Evolutionary conservation across 139 green algal species (phyloP).

Genomic region (Micromonas commoda): DNA sequence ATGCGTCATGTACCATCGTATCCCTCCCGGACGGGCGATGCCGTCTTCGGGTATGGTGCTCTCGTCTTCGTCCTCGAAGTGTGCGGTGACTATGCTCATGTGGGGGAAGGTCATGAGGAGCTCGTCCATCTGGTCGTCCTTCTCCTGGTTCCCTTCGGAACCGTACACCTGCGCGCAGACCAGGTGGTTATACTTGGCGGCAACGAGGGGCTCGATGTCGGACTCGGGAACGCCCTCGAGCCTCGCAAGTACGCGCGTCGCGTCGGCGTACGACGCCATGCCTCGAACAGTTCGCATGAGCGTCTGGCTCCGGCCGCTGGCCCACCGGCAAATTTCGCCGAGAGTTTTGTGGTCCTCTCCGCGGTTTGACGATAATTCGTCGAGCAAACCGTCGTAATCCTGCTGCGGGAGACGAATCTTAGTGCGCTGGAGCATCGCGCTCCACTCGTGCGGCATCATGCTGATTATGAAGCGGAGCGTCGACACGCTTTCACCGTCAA

Average conservation of each 20-base stretch:
- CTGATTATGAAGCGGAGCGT: conserved; percentile 3
- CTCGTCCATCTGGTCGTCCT: background rate
- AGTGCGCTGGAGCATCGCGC: conserved; percentile 13
- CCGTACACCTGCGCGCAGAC: conserved; percentile 52
- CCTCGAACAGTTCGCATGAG: conserved; percentile 65
- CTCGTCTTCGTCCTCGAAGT: background rate
- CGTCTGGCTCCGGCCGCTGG: conserved; percentile 70
- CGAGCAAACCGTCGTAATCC: conserved; percentile 14
- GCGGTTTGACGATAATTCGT: background rate
- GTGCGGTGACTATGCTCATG: background rate
- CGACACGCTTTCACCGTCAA: conserved; percentile 15
- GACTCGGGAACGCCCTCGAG: conserved; percentile 37
- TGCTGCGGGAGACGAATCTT: background rate
- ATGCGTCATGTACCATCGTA: background rate
- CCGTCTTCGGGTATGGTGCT: background rate
- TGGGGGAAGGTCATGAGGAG: conserved; percentile 38
- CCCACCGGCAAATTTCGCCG: conserved; percentile 71
- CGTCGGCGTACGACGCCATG: conserved; percentile 43
- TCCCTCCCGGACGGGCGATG: background rate
- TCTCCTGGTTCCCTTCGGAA: background rate
- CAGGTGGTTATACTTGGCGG: conserved; percentile 66
- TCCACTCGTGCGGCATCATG: conserved; percentile 10
- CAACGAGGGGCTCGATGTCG: conserved; percentile 40
- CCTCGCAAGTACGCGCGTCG: conserved; percentile 51
- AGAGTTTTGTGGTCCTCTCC: conserved; percentile 25